A percentile compares a stretch with the other conserved stretches of the same genome.
Conservation (phyloP, 2,329 filamentous ascomycete genomes). For the Colletotrichum liriopes region DNA sequence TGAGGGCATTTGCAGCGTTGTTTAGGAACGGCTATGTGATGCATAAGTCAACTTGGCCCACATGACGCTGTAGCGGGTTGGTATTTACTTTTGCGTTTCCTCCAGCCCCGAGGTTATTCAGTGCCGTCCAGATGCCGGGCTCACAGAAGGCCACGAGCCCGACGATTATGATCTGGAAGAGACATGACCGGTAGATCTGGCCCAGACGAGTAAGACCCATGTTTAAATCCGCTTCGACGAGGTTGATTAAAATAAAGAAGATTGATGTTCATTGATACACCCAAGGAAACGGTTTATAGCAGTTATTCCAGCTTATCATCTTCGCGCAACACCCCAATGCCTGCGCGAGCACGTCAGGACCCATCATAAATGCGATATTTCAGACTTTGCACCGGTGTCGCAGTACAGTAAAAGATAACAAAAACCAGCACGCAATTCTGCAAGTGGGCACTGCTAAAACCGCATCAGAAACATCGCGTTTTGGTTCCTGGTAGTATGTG, state of each 20-base stretch:
- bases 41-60: neutral
- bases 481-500: neutral
- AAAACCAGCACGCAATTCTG: slow-evolving; percentile 23
- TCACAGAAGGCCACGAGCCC: slow-evolving; percentile 44
- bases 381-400: slow-evolving; percentile 14
- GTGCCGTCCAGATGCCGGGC: slow-evolving; percentile 46
- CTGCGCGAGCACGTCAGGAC: slow-evolving; percentile 27
- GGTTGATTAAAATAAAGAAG: too few relatives aligned
- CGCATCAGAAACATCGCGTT: neutral
- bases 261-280: neutral
- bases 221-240: neutral
- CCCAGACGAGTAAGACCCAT: slow-evolving; percentile 15
- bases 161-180: slow-evolving; percentile 38
- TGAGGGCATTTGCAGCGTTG: slow-evolving; percentile 34
- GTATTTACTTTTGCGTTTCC: slow-evolving; percentile 36
- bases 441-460: neutral
- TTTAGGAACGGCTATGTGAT: slow-evolving; percentile 6
- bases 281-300: neutral
- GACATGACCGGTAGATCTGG: slow-evolving; percentile 28
- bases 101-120: slow-evolving; percentile 46
- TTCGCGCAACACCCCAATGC: neutral
- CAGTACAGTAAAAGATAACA: neutral
- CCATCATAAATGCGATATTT: slow-evolving; percentile 25
- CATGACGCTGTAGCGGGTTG: too few relatives aligned
- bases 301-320: neutral